Evolutionary conservation across 805 yeast species (phyloP), one percentile per base, ranked within the genome.

Genomic region (Blastobotrys terrestris): DNA sequence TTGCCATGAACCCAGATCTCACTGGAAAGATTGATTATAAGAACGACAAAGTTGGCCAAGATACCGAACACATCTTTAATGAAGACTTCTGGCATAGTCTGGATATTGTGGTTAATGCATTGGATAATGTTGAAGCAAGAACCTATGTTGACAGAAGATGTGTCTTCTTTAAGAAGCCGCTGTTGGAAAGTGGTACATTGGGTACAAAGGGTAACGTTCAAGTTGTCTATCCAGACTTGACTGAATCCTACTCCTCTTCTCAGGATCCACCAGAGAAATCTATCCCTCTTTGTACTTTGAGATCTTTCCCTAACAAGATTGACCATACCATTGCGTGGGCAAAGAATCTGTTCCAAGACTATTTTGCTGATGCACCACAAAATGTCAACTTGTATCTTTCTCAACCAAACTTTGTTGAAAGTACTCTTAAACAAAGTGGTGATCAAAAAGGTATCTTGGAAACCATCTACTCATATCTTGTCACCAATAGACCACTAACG

Each of bases 311-410:
- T 53, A 87, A 90, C 71, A 92, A 92, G 72, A 94, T 94, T 63
- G 99, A 94, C 68, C 99, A 94, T 67, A 94, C 99, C 1, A 94
- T 94, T 72, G 98, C 99, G 3, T 94, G 99, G 99, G 96, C 98
- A 14, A 95, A 95, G 73, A 83, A 90, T 16, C 76, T 89, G 66
- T 94, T 94, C 78, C 94, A 87, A 75, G 96, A 94, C 18, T 89
- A 82, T 65, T 94, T 94, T 69, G 76, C 82, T 39, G 97, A 92
- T 55, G 78, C 89, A n/a, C 91, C 96, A 16, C 96, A 88, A 69
- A 89, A 89, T 63, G 98, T 91, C 52, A 94, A 94, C 69, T 71
- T 88, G 66, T 94, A 90, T 71, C 74, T 94, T 66, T 76, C 91
- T 35, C 97, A 94, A 71, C 94, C 97, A 56, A 85, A 90, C 72